These are phyloP conservation scores for Castanea sativa DNA, from an alignment of 306 rosid genomes.

Conservation along the genomic window DNA sequence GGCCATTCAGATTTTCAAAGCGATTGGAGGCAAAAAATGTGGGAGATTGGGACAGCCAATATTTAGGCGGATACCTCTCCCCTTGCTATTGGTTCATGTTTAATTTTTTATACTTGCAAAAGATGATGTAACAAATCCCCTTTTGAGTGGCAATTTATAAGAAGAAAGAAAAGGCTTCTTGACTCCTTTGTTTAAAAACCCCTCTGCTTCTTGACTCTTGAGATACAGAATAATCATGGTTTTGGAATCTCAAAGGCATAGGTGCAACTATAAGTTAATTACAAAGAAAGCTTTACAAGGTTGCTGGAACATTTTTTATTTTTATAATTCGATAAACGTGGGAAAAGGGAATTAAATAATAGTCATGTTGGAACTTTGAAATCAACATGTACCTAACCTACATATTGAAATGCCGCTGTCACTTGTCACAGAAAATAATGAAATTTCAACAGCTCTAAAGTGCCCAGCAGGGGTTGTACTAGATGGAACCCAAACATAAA, in stretches of 20 bases:
- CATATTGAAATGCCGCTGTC: not conserved
- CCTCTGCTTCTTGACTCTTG: not conserved
- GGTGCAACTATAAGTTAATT: not conserved
- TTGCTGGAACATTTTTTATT: not conserved
- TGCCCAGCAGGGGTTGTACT: no score
- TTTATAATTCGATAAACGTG: no score
- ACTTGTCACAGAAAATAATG: not conserved
- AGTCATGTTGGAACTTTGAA: not conserved
- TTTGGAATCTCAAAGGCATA: not conserved
- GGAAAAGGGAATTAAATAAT: no score
- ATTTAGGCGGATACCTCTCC: conserved; percentile 13
- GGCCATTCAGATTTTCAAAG: conserved; percentile 6
- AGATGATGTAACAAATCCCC: conserved; percentile 13
- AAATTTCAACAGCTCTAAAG: not conserved
- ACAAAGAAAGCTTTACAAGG: not conserved
- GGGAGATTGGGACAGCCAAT: conserved; percentile 6
- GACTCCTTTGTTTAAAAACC: not conserved
- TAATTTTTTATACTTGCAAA: not conserved
- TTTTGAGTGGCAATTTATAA: not conserved
- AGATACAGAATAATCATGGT: not conserved
- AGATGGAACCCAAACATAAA: no score
- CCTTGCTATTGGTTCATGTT: not conserved
- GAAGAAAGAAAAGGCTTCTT: not conserved
- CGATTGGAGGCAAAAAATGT: conserved; percentile 7
- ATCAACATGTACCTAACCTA: not conserved